Evolutionary conservation across 257 asterid genomes (phyloP), one percentile per base, ranked within the genome.

Genomic region (Solanum piurae): DNA sequence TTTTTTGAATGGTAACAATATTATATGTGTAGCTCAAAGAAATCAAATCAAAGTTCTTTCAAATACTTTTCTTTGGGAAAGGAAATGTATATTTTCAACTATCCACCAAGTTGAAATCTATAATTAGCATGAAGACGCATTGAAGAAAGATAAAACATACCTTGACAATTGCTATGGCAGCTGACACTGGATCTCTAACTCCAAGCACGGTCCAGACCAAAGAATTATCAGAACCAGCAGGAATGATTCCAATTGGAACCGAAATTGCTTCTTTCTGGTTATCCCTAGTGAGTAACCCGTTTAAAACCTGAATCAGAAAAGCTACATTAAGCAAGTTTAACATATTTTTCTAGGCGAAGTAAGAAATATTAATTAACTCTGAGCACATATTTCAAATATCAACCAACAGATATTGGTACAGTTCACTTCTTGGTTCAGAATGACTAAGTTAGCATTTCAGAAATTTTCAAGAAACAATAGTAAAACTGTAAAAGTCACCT

Each of bases 201-300:
- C 99, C 99, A 93, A 97, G 98, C 91, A 97, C 98, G 76, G 99
- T 95, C 98, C 98, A 97, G 85, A 97, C 99, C 85, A 97, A 91
- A 21, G 99, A 97, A 91, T 97, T 97, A 92, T 97, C 99, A 77
- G 99, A 97, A 91, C 99, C 99, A 91, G 99, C 99, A 86, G 99
- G 99, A 86, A 97, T 95, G 86, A 97, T 97, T 37, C 99, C 99
- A 89, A 97, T 95, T 71, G 99, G 99, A 86, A 97, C 84, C 37
- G 98, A 95, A 87, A 97, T 97, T 88, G 98, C 99, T 92, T 97
- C 99, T 88, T 95, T 97, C 90, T 95, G 98, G 92, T 95, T 95
- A 90, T 92, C 96, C 90, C 99, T 93, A 89, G 98, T 93, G 88
- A 97, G 99, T 87, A 97, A 92, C 88, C 99, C 99, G 9, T 97